Evolutionary conservation across 768 basidiomycete species (phyloP), one percentile per base, ranked within the genome.

Genomic region (Pleurotus salmoneostramineus): DNA sequence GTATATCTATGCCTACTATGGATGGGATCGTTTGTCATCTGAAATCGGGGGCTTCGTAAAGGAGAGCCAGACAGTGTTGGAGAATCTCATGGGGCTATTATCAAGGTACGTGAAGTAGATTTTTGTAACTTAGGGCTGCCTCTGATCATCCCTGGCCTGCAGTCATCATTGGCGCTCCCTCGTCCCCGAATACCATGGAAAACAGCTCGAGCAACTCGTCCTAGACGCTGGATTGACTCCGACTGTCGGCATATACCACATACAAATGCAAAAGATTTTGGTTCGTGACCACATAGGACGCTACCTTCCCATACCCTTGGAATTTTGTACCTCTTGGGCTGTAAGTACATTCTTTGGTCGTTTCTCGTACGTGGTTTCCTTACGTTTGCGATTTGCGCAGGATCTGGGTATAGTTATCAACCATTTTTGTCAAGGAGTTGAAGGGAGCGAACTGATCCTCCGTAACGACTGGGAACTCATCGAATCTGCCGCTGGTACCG

Each of bases 381-480:
- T 11, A 27, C 8, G 1, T 5, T 11, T 31, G 5, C 27, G 10
- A 31, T 2, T 15, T 32, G 27, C 8, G 10, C 33, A 59, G 58
- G 58, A 59, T 55, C 50, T 59, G 12, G 51, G 50, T 34, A 45
- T 45, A 47, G 43, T 59, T 15, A 55, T 59, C 52, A 27, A 59
- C 5, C 50, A 52, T 31, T 59, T 43, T 32, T 59, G 58, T 27
- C 34, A 35, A 10, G 58, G 31, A 15, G 49, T 49, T 3, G 37
- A 44, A 42, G 57, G 57, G 15, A 43, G 43, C n/a, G 6, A 12
- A n/a, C 31, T 55, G 4, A 59, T 59, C 51, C 31, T 35, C 21
- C 50, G 40, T 0, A 48, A 45, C 11, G 44, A 55, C 31, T 55
- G 54, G 44, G 50, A 46, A 37, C 15, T 59, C 5, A 11, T 59